phyloP scores from a whole-genome alignment of 139 green algal species.

The Chlamydomonas applanata region DNA sequence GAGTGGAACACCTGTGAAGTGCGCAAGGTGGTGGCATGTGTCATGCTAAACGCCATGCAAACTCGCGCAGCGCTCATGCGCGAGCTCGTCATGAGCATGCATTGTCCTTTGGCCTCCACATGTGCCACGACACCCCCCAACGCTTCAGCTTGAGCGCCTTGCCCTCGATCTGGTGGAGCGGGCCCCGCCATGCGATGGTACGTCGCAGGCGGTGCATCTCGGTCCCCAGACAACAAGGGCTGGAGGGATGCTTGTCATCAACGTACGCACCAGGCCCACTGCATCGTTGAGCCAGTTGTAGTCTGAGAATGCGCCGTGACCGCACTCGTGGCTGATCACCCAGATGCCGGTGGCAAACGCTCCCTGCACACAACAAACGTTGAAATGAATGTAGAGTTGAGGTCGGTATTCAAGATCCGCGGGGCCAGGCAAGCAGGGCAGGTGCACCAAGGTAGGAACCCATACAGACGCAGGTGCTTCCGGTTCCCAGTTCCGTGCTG shows the following conservation, averaged over 20 bases:
- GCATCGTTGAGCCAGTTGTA: slow-evolving; percentile 67
- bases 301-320: slow-evolving; percentile 75
- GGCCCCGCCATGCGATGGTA: no score
- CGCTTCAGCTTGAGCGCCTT: no score
- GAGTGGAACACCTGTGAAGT: slow-evolving; percentile 61
- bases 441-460: background rate
- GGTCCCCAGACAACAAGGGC: background rate
- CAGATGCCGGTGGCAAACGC: slow-evolving; percentile 72
- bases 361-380: slow-evolving; percentile 39
- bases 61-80: no score
- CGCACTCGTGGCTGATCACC: slow-evolving; percentile 87
- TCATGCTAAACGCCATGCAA: no score
- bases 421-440: background rate
- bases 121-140: no score
- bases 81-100: no score
- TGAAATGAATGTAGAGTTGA: no score
- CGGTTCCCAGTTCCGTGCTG: background rate
- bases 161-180: no score
- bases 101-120: no score
- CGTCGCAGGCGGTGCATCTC: no score
- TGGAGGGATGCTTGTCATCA: background rate
- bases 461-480: slow-evolving; percentile 8
- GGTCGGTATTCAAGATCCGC: background rate
- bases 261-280: slow-evolving; percentile 61
- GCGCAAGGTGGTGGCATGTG: no score